Conservation (phyloP, 257 asterid genomes). For the Striga asiatica region DNA sequence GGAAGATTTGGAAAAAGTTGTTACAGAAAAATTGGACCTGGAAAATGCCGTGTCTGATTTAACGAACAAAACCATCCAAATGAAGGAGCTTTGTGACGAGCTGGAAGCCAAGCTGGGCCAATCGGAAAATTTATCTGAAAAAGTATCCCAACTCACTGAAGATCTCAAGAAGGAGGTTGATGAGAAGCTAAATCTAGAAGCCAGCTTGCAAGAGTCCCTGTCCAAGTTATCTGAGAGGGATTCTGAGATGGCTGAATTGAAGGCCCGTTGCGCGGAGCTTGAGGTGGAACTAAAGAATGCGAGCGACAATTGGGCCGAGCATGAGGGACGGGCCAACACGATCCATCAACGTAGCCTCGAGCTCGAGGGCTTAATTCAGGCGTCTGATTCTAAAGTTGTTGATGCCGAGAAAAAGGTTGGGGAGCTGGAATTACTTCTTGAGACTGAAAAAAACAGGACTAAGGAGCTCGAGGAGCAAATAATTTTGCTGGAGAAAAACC, state of each 20-base stretch:
- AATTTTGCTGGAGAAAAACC: constrained; percentile 42
- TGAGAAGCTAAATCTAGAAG: constrained; percentile 43
- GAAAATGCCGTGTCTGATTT: constrained; percentile 53
- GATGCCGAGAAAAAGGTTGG: constrained; percentile 47
- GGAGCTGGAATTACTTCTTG: constrained; percentile 67
- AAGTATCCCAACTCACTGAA: constrained; percentile 35
- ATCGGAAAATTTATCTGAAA: constrained; percentile 57
- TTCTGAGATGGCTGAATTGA: constrained; percentile 38
- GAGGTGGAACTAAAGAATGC: constrained; percentile 54
- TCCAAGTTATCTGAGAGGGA: constrained; percentile 38
- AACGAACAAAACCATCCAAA: constrained; percentile 33
- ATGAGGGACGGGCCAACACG: constrained; percentile 53
- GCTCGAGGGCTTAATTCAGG: constrained; percentile 58
- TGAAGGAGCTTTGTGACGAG: constrained; percentile 63
- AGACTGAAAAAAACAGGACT: constrained; percentile 58
- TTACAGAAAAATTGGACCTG: constrained; percentile 45
- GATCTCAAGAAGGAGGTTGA: constrained; percentile 34
- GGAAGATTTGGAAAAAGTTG: constrained; percentile 40
- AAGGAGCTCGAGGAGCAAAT: constrained; percentile 85
- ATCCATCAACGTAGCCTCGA: constrained; percentile 60
- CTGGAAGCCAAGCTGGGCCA: constrained; percentile 70
- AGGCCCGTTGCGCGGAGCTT: constrained; percentile 43
- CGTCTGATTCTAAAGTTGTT: constrained; percentile 56
- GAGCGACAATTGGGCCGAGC: constrained; percentile 43
- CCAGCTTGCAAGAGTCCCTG: constrained; percentile 44